A percentile compares a stretch with the other conserved stretches of the same genome.
Conservation (phyloP, 208 protist species). For the Leishmania tropica region DNA sequence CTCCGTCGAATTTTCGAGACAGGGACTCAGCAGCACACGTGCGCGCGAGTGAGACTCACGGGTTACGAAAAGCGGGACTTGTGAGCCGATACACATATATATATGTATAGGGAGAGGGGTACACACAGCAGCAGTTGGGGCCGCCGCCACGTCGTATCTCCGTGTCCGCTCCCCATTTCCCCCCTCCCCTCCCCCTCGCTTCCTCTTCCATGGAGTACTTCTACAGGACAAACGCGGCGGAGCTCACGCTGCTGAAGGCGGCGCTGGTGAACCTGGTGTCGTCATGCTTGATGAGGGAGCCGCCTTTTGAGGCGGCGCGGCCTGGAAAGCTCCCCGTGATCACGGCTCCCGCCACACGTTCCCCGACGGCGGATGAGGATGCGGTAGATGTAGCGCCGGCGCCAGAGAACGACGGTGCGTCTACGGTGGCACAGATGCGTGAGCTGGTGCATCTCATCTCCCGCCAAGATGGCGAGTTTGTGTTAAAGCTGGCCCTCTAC, state of each 20-base stretch:
- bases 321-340: neutral
- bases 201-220: neutral
- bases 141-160: neutral
- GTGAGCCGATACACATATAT: neutral
- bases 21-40: neutral
- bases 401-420: slow-evolving; percentile 10
- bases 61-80: neutral
- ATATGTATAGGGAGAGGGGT: neutral
- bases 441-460: slow-evolving; percentile 65
- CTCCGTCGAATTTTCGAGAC: neutral
- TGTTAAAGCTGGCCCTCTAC: slow-evolving; percentile 94
- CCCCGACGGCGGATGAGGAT: neutral
- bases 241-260: slow-evolving; percentile 64
- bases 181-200: slow-evolving; percentile 8
- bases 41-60: neutral
- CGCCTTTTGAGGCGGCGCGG: slow-evolving; percentile 35
- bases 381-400: neutral
- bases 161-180: no score
- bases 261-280: slow-evolving; percentile 82
- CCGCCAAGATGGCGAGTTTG: slow-evolving; percentile 79
- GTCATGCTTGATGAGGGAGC: slow-evolving; percentile 83
- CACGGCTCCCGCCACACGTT: neutral
- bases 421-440: slow-evolving; percentile 42
- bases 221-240: slow-evolving; percentile 18
- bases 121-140: neutral